These are phyloP conservation scores for Meira nashicola DNA, from an alignment of 1,284 basidiomycete species.

Conservation along the genomic window DNA sequence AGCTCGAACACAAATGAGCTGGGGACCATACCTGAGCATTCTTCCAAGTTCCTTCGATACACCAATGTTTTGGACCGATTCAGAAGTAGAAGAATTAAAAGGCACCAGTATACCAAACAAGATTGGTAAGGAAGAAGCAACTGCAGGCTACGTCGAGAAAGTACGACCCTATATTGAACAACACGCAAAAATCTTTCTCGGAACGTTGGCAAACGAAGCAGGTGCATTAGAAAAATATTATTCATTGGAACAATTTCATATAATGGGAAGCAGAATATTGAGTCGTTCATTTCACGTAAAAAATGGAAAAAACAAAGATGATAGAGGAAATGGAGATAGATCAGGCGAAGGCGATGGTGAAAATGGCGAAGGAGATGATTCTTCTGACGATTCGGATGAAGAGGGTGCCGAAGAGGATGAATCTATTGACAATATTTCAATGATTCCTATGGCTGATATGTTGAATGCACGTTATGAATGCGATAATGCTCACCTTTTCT, in stretches of 20 bases:
- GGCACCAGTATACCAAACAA: constrained; percentile 83
- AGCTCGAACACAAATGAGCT: constrained; percentile 21
- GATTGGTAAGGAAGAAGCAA: constrained; percentile 78
- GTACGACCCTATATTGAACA: constrained; percentile 51
- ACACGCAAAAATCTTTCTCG: constrained; percentile 32
- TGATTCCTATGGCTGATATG: constrained; percentile 97
- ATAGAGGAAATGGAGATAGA: constrained; percentile 53
- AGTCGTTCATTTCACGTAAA: constrained; percentile 79
- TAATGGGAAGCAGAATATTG: constrained; percentile 87
- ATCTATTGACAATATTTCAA: constrained; percentile 68
- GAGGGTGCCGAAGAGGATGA: constrained; percentile 26
- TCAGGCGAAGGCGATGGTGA: constrained; percentile 33
- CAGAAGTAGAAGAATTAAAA: constrained; percentile 69
- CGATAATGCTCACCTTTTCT: constrained; percentile 66
- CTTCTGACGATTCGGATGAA: constrained; percentile 26
- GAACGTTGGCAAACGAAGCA: constrained; percentile 9
- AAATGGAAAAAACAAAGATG: constrained; percentile 49
- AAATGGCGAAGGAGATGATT: constrained; percentile 38
- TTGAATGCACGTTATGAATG: constrained; percentile 52
- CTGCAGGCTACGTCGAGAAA: constrained; percentile 53
- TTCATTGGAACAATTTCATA: constrained; percentile 72
- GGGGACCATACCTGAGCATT: constrained; percentile 48
- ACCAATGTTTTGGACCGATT: constrained; percentile 86
- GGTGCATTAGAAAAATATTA: constrained; percentile 57
- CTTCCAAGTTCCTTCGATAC: constrained; percentile 75